These are phyloP conservation scores for Vitis rotundifolia DNA, from an alignment of 164 flowering plant genomes.

Conservation along the genomic window DNA sequence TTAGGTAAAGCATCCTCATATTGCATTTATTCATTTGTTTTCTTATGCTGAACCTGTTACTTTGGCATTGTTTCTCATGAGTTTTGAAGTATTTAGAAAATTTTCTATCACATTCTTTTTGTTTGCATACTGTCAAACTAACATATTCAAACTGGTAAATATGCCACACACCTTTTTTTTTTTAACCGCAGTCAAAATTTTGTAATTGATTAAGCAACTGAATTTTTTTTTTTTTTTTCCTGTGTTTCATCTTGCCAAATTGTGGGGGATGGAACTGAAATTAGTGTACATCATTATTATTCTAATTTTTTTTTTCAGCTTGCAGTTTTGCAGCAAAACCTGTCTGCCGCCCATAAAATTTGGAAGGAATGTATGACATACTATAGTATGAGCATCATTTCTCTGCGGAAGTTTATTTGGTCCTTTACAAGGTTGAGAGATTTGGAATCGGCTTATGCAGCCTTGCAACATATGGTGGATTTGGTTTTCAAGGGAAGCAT, in stretches of 20 bases:
- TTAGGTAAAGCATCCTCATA: no score
- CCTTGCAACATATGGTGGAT: constrained; percentile 72
- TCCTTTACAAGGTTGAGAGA: constrained; percentile 69
- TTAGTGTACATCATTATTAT: neutral
- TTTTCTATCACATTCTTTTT: no score
- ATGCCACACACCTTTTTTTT: no score
- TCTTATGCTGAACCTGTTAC: no score
- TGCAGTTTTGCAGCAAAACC: constrained; percentile 70
- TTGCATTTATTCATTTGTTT: no score
- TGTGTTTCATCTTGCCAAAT: neutral
- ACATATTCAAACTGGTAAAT: no score
- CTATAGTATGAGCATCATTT: constrained; percentile 48
- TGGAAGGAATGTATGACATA: constrained; percentile 64
- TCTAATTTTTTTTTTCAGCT: constrained; percentile 52
- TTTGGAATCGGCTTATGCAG: constrained; percentile 56
- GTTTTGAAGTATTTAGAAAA: no score
- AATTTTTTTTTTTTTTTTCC: no score
- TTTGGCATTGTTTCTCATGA: no score
- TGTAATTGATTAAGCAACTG: no score
- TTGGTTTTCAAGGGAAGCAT: constrained; percentile 35
- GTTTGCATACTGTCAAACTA: no score
- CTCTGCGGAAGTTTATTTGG: constrained; percentile 62
- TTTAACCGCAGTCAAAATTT: no score
- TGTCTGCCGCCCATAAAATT: constrained; percentile 58
- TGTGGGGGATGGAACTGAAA: neutral